phyloP scores from a whole-genome alignment of 768 basidiomycete species.

The Sistotremastrum suecicum region DNA sequence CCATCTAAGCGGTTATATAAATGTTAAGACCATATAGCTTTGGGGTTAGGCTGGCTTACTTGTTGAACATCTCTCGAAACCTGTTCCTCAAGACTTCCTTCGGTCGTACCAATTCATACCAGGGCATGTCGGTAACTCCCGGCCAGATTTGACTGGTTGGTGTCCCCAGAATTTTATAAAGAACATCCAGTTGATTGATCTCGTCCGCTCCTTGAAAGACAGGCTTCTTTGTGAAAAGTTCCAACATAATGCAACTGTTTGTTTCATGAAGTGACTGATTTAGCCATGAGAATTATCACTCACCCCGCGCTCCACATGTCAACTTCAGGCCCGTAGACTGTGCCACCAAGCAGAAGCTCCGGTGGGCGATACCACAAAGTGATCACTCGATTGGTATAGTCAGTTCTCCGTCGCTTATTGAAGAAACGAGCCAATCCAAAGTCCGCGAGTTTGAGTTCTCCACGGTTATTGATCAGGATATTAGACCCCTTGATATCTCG shows the following conservation, averaged over 20 bases:
- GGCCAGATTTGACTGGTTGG: constrained; percentile 78
- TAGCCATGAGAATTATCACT: constrained; percentile 11
- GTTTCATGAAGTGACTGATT: neutral
- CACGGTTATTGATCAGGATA: constrained; percentile 81
- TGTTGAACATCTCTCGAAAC: constrained; percentile 76
- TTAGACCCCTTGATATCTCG: constrained; percentile 99
- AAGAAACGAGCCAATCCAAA: constrained; percentile 97
- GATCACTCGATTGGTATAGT: constrained; percentile 99
- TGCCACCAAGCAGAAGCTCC: constrained; percentile 88
- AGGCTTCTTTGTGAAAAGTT: constrained; percentile 88
- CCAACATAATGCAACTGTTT: constrained; percentile 91
- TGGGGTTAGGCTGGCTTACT: constrained; percentile 31
- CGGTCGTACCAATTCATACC: constrained; percentile 98
- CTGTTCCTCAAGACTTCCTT: constrained; percentile 57
- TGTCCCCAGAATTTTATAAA: constrained; percentile 85
- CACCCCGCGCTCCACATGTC: constrained; percentile 99
- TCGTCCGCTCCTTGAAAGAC: constrained; percentile 98
- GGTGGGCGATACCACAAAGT: constrained; percentile 98
- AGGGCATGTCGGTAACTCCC: constrained; percentile 69
- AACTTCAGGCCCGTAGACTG: constrained; percentile 91
- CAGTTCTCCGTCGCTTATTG: constrained; percentile 74
- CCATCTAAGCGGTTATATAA: constrained; percentile 37
- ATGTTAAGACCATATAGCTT: neutral
- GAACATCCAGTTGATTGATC: constrained; percentile 89
- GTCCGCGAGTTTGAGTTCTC: constrained; percentile 91